Evolutionary conservation across 225 moss, liverwort and hornwort genomes (phyloP).

Genomic region (Lunularia cruciata): DNA sequence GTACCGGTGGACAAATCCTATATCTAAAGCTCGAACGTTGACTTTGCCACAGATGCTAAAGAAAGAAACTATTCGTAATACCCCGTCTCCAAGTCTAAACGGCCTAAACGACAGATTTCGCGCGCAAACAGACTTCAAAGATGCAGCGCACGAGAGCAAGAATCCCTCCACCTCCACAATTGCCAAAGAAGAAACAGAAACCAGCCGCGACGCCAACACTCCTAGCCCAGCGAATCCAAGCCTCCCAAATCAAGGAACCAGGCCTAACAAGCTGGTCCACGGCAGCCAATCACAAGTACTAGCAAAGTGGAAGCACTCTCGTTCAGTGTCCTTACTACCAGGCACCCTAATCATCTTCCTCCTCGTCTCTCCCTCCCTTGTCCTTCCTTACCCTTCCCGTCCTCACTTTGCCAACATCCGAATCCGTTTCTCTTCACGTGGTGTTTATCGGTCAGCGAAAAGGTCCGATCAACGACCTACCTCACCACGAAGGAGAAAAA

Average conservation of each 20-base stretch:
- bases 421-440: slow-evolving; percentile 3
- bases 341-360: slow-evolving; percentile 2
- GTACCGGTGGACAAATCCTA: not conserved
- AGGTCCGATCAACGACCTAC: slow-evolving; percentile 3
- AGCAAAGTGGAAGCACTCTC: not conserved
- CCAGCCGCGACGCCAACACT: not conserved
- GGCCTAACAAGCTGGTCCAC: not conserved
- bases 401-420: not conserved
- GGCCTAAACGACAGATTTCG: slow-evolving; percentile 1
- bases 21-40: not conserved
- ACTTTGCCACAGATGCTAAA: not conserved
- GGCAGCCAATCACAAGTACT: not conserved
- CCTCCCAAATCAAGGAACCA: not conserved
- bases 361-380: not conserved
- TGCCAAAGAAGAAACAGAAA: not conserved
- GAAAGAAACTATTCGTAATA: not conserved
- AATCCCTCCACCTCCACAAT: not conserved
- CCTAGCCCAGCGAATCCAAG: not conserved
- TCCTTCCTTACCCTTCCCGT: not conserved
- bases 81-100: not conserved
- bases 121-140: not conserved
- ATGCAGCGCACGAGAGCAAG: not conserved
- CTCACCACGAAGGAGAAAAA: not conserved
- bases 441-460: not conserved
- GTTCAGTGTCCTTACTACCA: not conserved